These are phyloP conservation scores for Mrakia frigida DNA, from an alignment of 768 basidiomycete species.

Conservation along the genomic window DNA sequence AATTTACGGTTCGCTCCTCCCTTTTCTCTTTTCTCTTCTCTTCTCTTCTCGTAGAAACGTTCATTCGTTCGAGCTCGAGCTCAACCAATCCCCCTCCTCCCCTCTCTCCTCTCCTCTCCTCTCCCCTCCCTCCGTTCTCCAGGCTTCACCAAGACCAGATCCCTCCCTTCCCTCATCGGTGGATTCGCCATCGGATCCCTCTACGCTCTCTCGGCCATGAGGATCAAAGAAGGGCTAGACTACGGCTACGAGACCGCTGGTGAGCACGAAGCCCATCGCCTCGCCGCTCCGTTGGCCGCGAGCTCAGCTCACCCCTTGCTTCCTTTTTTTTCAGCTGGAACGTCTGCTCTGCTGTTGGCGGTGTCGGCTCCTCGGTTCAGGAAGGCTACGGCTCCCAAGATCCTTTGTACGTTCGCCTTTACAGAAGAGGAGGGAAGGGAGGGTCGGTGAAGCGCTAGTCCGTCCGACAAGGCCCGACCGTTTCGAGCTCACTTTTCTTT, in stretches of 20 bases:
- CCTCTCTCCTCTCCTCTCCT: not conserved
- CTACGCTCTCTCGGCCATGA: conserved; percentile 40
- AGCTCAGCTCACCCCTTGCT: not conserved
- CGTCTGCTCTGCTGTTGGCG: conserved; percentile 7
- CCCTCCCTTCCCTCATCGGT: conserved; percentile 39
- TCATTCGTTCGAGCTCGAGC: not conserved
- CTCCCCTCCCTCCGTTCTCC: not conserved
- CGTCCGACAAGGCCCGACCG: not conserved
- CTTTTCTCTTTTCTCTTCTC: not conserved
- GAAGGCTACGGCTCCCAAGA: conserved; percentile 15
- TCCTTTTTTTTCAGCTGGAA: conserved; percentile 6
- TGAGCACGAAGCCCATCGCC: conserved; percentile 32
- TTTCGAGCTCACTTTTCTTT: not conserved
- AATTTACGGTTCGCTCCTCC: conserved; percentile 1
- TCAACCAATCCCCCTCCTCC: not conserved
- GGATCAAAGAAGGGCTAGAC: conserved; percentile 43
- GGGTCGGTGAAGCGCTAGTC: not conserved
- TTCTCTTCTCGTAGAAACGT: not conserved
- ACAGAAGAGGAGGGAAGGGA: too few relatives aligned
- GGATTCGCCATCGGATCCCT: conserved; percentile 41
- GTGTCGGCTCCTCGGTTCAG: conserved; percentile 5
- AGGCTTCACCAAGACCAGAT: conserved; percentile 34
- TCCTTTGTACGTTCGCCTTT: conserved; percentile 13
- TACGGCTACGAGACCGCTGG: conserved; percentile 44
- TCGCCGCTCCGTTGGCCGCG: not conserved